Evolutionary conservation across 1,139 yeast species (phyloP).

Genomic region (Nakaseomyces nivariensis): DNA sequence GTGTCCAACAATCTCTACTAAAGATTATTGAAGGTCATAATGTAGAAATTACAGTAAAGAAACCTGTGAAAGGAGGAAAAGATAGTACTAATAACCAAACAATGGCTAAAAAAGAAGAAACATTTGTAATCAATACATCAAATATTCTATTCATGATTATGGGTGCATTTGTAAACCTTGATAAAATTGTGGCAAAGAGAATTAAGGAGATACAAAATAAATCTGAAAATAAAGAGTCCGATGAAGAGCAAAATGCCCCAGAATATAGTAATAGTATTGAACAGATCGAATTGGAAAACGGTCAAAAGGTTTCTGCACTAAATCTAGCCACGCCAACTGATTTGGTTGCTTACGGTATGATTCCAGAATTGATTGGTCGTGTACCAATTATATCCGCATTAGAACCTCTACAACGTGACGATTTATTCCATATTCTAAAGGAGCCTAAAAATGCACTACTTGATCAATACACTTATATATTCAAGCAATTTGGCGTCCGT

Average conservation of each 20-base stretch:
- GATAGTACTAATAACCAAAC: constrained; percentile 29
- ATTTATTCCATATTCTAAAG: constrained; percentile 37
- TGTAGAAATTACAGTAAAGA: constrained; percentile 37
- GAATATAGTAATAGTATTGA: constrained; percentile 24
- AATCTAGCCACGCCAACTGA: constrained; percentile 39
- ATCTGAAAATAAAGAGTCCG: constrained; percentile 2
- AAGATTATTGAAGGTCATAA: constrained; percentile 45
- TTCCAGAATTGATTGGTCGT: constrained; percentile 47
- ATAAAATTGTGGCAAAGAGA: constrained; percentile 35
- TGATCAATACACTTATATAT: constrained; percentile 40
- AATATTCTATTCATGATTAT: constrained; percentile 42
- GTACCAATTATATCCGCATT: constrained; percentile 42
- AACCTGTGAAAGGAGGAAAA: constrained; percentile 31
- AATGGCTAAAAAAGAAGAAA: constrained; percentile 31
- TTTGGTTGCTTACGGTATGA: constrained; percentile 38
- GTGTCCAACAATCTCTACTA: constrained; percentile 46
- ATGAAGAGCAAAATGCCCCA: not conserved
- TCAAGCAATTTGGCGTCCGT: constrained; percentile 39
- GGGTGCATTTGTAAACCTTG: constrained; percentile 51
- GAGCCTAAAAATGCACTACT: constrained; percentile 45
- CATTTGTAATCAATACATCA: constrained; percentile 40
- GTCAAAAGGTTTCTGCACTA: constrained; percentile 33
- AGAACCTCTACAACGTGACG: constrained; percentile 34
- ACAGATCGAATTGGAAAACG: constrained; percentile 30
- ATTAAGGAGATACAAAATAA: constrained; percentile 16